phyloP scores from a whole-genome alignment of 306 rosid genomes.

The Trifolium subterraneum region DNA sequence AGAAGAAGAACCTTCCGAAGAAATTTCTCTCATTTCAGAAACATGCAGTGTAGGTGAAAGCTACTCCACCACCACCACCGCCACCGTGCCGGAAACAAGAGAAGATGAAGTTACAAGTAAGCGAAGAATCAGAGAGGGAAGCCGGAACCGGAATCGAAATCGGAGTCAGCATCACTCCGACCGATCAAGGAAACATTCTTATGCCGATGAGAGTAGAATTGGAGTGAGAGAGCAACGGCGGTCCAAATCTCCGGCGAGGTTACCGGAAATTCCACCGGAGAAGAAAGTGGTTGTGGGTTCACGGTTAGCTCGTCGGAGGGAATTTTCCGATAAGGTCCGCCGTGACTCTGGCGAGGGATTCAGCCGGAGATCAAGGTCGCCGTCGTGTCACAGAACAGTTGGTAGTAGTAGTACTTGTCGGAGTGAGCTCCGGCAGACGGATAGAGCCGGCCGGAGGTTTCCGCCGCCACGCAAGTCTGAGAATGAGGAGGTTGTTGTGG shows the following conservation, averaged over 20 bases:
- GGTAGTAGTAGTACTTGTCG: constrained; percentile 38
- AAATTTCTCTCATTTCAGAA: constrained; percentile 60
- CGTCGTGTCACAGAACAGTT: constrained; percentile 59
- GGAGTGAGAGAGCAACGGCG: constrained; percentile 52
- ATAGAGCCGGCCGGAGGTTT: constrained; percentile 37
- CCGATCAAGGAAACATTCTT: constrained; percentile 57
- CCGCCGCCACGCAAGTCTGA: constrained; percentile 17
- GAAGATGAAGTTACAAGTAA: constrained; percentile 85
- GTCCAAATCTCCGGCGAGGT: constrained; percentile 45
- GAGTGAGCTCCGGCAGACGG: constrained; percentile 47
- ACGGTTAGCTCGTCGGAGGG: constrained; percentile 49
- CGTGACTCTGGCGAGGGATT: constrained; percentile 52
- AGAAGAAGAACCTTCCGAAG: constrained; percentile 49
- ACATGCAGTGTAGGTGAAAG: constrained; percentile 64
- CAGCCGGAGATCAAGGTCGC: constrained; percentile 64
- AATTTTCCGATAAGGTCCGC: constrained; percentile 43
- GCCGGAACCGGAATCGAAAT: constrained; percentile 41
- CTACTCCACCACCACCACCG: constrained; percentile 60
- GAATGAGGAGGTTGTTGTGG: constrained; percentile 30
- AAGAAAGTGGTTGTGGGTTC: constrained; percentile 46
- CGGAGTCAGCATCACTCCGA: constrained; percentile 27
- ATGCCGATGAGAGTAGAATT: constrained; percentile 48
- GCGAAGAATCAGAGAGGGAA: constrained; percentile 51
- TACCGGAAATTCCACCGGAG: constrained; percentile 48
- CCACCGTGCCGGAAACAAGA: constrained; percentile 54